phyloP scores from a whole-genome alignment of 2,329 filamentous ascomycete genomes.

The Purpureocillium lavendulum region DNA sequence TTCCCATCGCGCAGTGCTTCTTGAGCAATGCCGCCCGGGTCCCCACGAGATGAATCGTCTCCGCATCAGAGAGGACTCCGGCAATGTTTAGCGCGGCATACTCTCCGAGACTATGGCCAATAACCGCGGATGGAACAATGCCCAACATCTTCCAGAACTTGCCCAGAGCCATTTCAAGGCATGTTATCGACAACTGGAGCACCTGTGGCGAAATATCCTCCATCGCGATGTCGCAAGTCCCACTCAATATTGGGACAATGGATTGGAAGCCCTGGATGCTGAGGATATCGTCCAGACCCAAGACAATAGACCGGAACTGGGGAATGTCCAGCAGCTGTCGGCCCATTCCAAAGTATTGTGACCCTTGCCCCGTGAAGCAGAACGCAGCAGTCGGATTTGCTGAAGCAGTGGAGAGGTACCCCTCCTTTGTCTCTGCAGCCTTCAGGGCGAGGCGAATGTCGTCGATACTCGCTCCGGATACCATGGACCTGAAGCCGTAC shows the following conservation, averaged over 20 bases:
- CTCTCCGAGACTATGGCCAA: constrained; percentile 61
- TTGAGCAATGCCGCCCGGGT: constrained; percentile 57
- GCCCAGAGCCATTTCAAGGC: constrained; percentile 31
- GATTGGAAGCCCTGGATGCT: constrained; percentile 25
- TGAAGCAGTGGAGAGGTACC: background rate
- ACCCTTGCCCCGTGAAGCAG: constrained; percentile 38
- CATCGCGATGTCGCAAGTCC: constrained; percentile 15
- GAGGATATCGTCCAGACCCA: constrained; percentile 21
- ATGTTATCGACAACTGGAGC: constrained; percentile 29
- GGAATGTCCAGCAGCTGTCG: constrained; percentile 22
- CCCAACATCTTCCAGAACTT: constrained; percentile 35
- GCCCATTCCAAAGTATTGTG: constrained; percentile 20
- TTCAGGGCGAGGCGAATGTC: constrained; percentile 5
- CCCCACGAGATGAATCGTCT: constrained; percentile 66
- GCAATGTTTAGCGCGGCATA: constrained; percentile 65
- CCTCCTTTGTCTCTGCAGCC: background rate
- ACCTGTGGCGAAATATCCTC: constrained; percentile 8
- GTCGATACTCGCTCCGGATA: constrained; percentile 20
- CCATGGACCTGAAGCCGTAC: constrained; percentile 46
- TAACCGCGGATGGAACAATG: constrained; percentile 43
- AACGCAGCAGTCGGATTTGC: constrained; percentile 23
- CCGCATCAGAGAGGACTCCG: constrained; percentile 61
- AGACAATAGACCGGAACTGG: constrained; percentile 23
- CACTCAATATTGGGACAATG: constrained; percentile 34
- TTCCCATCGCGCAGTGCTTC: constrained; percentile 55